Base-by-base conservation (phyloP, 106 monocot genomes). In the Dioscorea zingiberensis region DNA sequence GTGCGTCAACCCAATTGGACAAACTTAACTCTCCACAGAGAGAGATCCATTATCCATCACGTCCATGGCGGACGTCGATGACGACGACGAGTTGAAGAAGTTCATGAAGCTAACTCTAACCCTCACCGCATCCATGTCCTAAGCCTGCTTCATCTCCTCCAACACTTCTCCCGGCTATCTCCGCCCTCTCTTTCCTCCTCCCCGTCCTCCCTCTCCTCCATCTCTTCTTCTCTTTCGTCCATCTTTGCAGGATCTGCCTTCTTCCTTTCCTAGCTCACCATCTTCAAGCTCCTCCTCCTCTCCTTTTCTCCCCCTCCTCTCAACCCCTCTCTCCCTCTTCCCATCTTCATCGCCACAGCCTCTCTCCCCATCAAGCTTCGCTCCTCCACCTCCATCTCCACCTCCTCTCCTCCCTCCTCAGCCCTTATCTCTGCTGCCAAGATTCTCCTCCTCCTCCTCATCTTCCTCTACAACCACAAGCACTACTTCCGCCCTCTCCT, bases 271-370 rank as follows among this genome's bases (percentile, higher is more conserved):
- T 94, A 89, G 94, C 85, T 89, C 61, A 59, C 78, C 68, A 32
- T 66, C 38, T 94, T 94, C 89, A 89, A 89, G 72, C 89, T 94
- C 71, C 70, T 89, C 72, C 89, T 94, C 62, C 85, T 94, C 62
- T 71, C 81, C 71, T 81, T 84, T 75, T 76, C 44, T 56, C 47
- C 47, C 49, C 85, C 85, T 47, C 93, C 93, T 0, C 93, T 93
- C 71, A 61, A 74, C 71, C 74, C 83, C 3, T 64, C 75, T 53
- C 85, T 83, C 55, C 60, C 80, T 60, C 63, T 75, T 66, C 70
- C 54, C 29, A 21, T 53, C 53, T 80, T 80, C 74, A 29, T 80
- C 62, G 48, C 61, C 48, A 18, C 60, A 54, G 58, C 85, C 48
- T 62, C 74, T 48, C 79, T 93, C 44, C 87, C 80, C 55, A 59